phyloP scores from a whole-genome alignment of 208 protist genomes.

The Trypanosoma caninum region DNA sequence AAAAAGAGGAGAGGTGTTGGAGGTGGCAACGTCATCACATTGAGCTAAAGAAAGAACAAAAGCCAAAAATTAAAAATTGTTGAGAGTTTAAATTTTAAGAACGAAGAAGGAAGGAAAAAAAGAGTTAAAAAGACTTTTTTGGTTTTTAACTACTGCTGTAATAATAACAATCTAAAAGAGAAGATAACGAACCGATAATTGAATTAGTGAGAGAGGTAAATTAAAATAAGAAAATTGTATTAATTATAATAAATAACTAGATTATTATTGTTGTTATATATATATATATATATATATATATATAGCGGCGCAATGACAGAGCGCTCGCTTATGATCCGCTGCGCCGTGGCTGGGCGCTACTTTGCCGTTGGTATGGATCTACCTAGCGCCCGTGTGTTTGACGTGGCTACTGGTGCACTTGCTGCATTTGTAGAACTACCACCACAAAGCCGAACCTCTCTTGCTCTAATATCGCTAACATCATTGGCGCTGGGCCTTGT shows the following conservation, averaged over 20 bases:
- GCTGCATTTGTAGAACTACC: constrained; percentile 55
- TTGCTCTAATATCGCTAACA: constrained; percentile 57
- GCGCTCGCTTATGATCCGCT: constrained; percentile 61
- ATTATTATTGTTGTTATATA: no score
- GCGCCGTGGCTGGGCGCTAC: constrained; percentile 41
- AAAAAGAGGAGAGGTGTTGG: not conserved
- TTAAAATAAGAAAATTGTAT: no score
- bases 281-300: not conserved
- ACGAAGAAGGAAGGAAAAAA: no score
- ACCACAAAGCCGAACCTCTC: constrained; percentile 30
- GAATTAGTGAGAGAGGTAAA: no score
- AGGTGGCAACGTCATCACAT: not conserved
- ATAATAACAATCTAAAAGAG: no score
- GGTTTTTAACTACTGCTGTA: no score
- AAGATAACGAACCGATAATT: no score
- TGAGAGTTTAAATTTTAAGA: no score
- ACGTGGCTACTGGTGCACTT: constrained; percentile 48
- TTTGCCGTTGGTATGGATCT: constrained; percentile 77
- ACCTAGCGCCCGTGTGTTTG: constrained; percentile 76
- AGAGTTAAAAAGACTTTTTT: no score
- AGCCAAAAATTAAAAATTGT: not conserved
- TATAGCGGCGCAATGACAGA: constrained; percentile 53
- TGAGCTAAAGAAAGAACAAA: not conserved
- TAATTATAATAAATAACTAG: no score
- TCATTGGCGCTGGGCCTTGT: constrained; percentile 44